phyloP scores from a whole-genome alignment of 2,329 filamentous ascomycete species.

The Fusarium buxicola region DNA sequence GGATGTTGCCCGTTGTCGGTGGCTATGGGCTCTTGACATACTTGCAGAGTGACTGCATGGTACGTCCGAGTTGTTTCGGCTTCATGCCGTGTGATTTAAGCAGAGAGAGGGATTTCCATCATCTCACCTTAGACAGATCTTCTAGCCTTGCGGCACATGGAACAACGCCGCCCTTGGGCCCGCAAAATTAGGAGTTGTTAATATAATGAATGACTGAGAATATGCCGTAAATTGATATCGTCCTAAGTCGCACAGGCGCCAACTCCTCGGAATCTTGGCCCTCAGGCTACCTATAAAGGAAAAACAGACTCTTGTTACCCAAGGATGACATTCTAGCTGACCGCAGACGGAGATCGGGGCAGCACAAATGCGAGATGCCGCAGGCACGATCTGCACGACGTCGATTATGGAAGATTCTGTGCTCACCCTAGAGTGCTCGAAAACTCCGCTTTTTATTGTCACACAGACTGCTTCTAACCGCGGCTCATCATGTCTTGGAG shows the following conservation, averaged over 20 bases:
- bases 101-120: not conserved
- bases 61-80: conserved; percentile 14
- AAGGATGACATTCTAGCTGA: conserved; percentile 8
- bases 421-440: not conserved
- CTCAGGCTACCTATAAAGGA: not conserved
- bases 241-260: not conserved
- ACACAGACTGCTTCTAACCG: conserved; percentile 1
- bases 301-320: conserved; percentile 2
- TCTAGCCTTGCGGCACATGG: no score
- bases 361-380: conserved; percentile 35
- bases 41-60: conserved; percentile 4
- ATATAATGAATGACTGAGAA: no score
- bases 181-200: no score
- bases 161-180: no score
- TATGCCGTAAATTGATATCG: no score
- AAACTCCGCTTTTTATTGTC: not conserved
- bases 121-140: not conserved
- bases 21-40: not conserved
- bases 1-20: conserved; percentile 1
- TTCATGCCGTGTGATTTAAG: not conserved
- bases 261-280: not conserved
- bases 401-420: conserved; percentile 13
- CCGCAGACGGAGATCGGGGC: conserved; percentile 14
- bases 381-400: conserved; percentile 33
- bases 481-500: not conserved